phyloP scores from a whole-genome alignment of 768 basidiomycete species.

The Suillus bovinus region DNA sequence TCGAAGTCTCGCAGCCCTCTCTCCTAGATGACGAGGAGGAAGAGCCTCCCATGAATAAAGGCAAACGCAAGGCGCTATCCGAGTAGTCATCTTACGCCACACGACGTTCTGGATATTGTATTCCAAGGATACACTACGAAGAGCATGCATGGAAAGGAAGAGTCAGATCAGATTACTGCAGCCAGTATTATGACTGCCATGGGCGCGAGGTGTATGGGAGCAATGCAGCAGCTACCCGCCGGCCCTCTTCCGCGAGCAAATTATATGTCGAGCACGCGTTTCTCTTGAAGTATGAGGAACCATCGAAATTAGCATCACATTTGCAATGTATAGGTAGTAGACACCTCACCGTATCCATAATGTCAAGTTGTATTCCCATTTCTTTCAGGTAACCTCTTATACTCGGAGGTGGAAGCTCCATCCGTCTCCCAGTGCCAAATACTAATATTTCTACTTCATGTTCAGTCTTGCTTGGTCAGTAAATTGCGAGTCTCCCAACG shows the following conservation, averaged over 20 bases:
- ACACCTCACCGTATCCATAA: conserved; percentile 72
- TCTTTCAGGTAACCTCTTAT: conserved; percentile 67
- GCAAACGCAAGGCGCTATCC: conserved; percentile 60
- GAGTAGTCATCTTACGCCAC: conserved; percentile 17
- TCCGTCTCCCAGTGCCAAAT: conserved; percentile 79
- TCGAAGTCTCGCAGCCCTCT: conserved; percentile 57
- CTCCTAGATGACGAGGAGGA: conserved; percentile 66
- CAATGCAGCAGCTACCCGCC: conserved; percentile 90
- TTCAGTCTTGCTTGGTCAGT: not conserved
- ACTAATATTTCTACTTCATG: conserved; percentile 76
- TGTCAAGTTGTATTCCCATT: conserved; percentile 84
- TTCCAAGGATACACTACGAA: not conserved
- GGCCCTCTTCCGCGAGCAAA: conserved; percentile 87
- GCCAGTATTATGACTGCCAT: conserved; percentile 39
- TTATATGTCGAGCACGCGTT: conserved; percentile 98
- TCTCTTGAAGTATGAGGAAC: conserved; percentile 43
- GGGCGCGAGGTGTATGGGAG: conserved; percentile 58
- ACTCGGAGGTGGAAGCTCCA: conserved; percentile 66
- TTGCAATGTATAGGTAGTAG: not conserved
- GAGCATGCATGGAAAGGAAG: not conserved
- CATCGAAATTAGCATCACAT: not conserved
- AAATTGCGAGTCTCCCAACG: conserved; percentile 22
- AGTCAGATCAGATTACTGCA: not conserved
- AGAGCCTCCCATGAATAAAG: conserved; percentile 41
- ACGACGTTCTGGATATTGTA: not conserved